These are phyloP conservation scores for Beauveria rudraprayagi DNA, from an alignment of 2,329 filamentous ascomycete genomes.

Conservation along the genomic window DNA sequence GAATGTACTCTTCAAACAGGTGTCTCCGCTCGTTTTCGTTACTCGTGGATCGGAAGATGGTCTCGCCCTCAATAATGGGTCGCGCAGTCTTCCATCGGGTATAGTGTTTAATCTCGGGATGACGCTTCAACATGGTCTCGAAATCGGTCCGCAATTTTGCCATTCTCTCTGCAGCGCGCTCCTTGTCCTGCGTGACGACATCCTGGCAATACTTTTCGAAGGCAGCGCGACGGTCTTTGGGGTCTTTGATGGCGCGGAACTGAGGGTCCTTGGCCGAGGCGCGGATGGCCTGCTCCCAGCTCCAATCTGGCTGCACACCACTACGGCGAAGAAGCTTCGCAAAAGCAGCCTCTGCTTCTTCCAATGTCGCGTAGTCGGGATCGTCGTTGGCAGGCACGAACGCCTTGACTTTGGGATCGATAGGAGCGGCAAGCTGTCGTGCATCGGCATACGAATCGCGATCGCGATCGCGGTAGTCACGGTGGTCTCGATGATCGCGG, in stretches of 20 bases:
- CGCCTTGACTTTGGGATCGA: constrained; percentile 46
- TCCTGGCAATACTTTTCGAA: constrained; percentile 95
- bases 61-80: constrained; percentile 89
- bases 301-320: constrained; percentile 84
- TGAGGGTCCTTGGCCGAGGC: constrained; percentile 83
- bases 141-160: constrained; percentile 91
- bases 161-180: constrained; percentile 85
- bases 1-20: constrained; percentile 88
- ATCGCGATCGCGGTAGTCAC: constrained; percentile 22
- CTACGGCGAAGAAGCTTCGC: constrained; percentile 79
- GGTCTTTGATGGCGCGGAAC: constrained; percentile 87
- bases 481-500: constrained; percentile 14
- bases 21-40: constrained; percentile 81
- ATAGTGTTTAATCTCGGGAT: constrained; percentile 95
- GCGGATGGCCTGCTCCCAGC: constrained; percentile 83
- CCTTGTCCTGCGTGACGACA: constrained; percentile 84
- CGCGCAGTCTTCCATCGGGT: constrained; percentile 95
- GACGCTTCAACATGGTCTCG: constrained; percentile 87
- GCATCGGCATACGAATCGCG: constrained; percentile 41
- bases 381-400: constrained; percentile 60
- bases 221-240: constrained; percentile 78
- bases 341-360: constrained; percentile 91
- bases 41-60: constrained; percentile 85
- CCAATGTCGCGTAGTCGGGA: constrained; percentile 68
- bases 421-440: constrained; percentile 50